Evolutionary conservation across 129 eudicot species (phyloP).

Genomic region (Solidago caesia): DNA sequence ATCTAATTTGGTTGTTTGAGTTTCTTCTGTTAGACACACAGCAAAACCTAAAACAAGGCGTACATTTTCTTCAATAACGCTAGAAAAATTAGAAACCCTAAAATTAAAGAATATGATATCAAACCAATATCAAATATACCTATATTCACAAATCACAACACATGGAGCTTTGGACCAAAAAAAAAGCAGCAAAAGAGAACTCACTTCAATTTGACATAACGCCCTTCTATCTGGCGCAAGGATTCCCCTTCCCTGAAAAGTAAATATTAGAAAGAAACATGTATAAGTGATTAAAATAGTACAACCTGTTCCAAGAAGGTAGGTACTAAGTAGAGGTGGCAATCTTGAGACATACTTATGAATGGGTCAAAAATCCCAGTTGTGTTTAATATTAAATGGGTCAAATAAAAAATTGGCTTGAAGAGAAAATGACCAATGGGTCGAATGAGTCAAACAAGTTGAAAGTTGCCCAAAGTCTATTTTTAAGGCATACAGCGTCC

Average conservation of each 20-base stretch:
- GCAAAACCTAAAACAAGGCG: not conserved
- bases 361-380: not conserved
- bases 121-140: not conserved
- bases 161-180: constrained; percentile 5
- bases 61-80: not conserved
- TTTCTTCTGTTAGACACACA: not conserved
- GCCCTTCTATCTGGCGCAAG: constrained; percentile 74
- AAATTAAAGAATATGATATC: not conserved
- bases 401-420: not conserved
- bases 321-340: constrained; percentile 1
- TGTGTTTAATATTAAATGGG: not conserved
- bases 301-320: constrained; percentile 6
- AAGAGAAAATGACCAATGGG: not conserved
- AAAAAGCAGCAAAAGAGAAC: constrained; percentile 23
- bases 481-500: not conserved
- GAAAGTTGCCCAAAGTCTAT: not conserved
- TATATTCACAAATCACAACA: not conserved
- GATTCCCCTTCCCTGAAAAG: constrained; percentile 69
- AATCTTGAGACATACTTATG: not conserved
- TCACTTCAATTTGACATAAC: constrained; percentile 77
- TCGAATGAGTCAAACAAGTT: not conserved
- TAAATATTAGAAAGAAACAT: constrained; percentile 13
- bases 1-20: not conserved
- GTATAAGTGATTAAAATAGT: not conserved
- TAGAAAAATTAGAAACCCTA: not conserved